These are phyloP conservation scores for Narthecium ossifragum DNA, from an alignment of 106 monocot species.

Conservation along the genomic window DNA sequence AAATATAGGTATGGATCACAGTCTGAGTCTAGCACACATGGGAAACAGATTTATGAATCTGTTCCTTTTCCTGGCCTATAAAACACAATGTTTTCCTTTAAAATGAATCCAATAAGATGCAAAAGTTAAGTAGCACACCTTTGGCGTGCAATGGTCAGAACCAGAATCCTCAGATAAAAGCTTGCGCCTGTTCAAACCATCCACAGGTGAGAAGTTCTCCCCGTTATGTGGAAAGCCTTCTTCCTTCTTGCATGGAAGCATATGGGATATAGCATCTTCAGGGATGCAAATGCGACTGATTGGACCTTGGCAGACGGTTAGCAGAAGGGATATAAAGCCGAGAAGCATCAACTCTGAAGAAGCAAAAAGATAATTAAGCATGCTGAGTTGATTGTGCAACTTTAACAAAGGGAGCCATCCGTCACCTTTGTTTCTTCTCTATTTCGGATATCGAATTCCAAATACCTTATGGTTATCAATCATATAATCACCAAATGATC, in stretches of 20 bases:
- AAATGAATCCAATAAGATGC: not conserved
- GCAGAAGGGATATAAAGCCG: conserved; percentile 82
- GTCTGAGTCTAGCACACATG: too few relatives aligned
- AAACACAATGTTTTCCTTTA: too few relatives aligned
- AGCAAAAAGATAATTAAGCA: too few relatives aligned
- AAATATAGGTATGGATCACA: too few relatives aligned
- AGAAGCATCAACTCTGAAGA: conserved; percentile 97
- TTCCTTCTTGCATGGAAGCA: conserved; percentile 71
- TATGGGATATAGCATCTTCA: conserved; percentile 15
- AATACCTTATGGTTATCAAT: too few relatives aligned
- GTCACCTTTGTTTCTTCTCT: too few relatives aligned
- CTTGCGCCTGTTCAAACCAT: conserved; percentile 18
- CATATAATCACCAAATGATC: too few relatives aligned
- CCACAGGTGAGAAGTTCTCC: not conserved
- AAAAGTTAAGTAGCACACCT: conserved; percentile 15
- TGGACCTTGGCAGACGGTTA: conserved; percentile 58
- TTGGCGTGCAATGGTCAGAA: conserved; percentile 26
- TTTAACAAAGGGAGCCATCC: too few relatives aligned
- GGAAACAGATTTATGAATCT: too few relatives aligned
- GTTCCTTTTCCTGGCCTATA: too few relatives aligned
- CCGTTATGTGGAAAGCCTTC: conserved; percentile 15
- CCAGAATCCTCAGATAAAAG: conserved; percentile 20
- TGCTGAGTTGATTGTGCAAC: too few relatives aligned
- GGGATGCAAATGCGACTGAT: conserved; percentile 59
- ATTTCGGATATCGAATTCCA: too few relatives aligned